Percentiles rank a stretch among this genome's conserved stretches.
Evolutionary conservation across 2,329 filamentous ascomycete species (phyloP).

Genomic region (Fusarium pseudograminearum): DNA sequence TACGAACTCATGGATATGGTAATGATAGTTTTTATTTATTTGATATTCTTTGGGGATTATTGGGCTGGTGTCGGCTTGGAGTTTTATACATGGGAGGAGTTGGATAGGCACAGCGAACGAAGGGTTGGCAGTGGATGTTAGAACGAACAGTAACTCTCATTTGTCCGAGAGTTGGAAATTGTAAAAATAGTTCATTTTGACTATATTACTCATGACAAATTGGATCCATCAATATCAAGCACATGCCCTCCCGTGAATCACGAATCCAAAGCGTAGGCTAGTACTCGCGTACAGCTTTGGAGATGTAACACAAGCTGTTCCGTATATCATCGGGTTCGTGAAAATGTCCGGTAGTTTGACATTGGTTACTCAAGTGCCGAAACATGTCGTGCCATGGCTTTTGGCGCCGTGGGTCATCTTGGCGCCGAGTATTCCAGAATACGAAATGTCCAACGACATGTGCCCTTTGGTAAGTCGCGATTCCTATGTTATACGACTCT

Average conservation of each 20-base stretch:
- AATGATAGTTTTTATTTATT: neutral
- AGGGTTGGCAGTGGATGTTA: neutral
- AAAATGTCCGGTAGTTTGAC: neutral
- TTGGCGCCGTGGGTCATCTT: neutral
- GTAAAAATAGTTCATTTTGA: accelerated
- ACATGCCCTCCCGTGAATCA: neutral
- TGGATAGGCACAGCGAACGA: neutral
- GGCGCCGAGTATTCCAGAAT: conserved; percentile 12
- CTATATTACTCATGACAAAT: neutral
- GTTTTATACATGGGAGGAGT: neutral
- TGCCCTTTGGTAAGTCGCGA: neutral
- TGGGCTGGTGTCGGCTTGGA: conserved; percentile 11
- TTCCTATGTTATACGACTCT: neutral
- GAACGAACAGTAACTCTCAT: no score
- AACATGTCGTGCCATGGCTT: neutral
- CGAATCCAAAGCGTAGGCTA: accelerated
- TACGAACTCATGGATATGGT: conserved; percentile 15
- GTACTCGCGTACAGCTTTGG: neutral
- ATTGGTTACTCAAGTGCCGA: neutral
- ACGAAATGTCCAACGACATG: neutral
- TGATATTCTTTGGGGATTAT: neutral
- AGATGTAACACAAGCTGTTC: neutral
- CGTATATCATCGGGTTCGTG: neutral
- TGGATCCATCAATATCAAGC: accelerated
- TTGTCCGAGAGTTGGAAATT: neutral